Evolutionary conservation across 1,139 yeast genomes (phyloP).

Genomic region (Lodderomyces oxycetoniae): DNA sequence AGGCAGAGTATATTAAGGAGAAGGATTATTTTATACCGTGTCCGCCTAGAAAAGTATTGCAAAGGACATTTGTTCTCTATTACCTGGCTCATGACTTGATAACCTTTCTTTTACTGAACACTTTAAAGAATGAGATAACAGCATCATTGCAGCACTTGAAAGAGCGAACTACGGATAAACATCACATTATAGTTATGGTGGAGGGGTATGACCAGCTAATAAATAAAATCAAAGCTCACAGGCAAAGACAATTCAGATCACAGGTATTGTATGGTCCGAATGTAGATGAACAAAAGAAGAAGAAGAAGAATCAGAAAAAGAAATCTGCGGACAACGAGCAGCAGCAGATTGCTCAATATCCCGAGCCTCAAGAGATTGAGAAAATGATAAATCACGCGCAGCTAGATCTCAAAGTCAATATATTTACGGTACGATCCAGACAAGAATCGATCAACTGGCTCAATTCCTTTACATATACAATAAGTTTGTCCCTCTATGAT

Average conservation of each 20-base stretch:
- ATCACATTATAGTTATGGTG: slow-evolving; percentile 39
- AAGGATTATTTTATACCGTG: slow-evolving; percentile 55
- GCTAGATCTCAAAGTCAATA: slow-evolving; percentile 33
- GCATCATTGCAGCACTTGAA: slow-evolving; percentile 6
- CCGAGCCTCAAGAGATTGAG: slow-evolving; percentile 35
- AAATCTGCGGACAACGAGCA: slow-evolving; percentile 5
- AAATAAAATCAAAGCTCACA: slow-evolving; percentile 38
- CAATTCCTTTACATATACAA: slow-evolving; percentile 51
- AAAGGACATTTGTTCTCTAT: slow-evolving; percentile 40
- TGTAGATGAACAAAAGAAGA: slow-evolving; percentile 5
- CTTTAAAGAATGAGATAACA: slow-evolving; percentile 11
- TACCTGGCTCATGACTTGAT: slow-evolving; percentile 46
- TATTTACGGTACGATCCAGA: slow-evolving; percentile 43
- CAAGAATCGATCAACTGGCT: slow-evolving; percentile 53
- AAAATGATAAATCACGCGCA: slow-evolving; percentile 26
- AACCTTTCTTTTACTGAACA: slow-evolving; percentile 25
- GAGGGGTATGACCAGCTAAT: slow-evolving; percentile 47
- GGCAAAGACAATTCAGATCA: slow-evolving; percentile 42
- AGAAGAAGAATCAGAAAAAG: background rate
- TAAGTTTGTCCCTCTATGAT: slow-evolving; percentile 51
- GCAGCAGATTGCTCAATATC: slow-evolving; percentile 19
- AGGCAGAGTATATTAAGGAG: slow-evolving; percentile 38
- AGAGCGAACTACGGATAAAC: slow-evolving; percentile 5
- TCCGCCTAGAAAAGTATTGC: slow-evolving; percentile 33
- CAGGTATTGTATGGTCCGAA: slow-evolving; percentile 27